Conservation (phyloP, 2,329 filamentous ascomycete genomes). For the Cadophora sp. region DNA sequence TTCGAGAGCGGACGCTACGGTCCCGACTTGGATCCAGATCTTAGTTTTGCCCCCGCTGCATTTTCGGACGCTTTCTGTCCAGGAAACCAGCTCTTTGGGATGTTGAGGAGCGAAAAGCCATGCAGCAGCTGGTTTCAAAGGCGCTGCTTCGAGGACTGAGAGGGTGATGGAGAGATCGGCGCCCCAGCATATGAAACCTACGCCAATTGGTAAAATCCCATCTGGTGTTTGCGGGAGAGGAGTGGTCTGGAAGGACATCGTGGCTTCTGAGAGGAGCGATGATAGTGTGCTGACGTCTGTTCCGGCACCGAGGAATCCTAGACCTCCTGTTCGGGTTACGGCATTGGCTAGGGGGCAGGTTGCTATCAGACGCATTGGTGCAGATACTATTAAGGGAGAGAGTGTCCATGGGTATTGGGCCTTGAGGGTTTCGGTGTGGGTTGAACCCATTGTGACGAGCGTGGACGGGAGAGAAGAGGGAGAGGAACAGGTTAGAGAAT, state of each 20-base stretch:
- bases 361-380: conserved; percentile 73
- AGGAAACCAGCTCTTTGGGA: conserved; percentile 39
- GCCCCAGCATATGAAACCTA: conserved; percentile 56
- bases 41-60: conserved; percentile 36
- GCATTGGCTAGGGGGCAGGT: conserved; percentile 62
- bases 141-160: conserved; percentile 41
- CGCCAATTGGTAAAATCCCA: conserved; percentile 51
- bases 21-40: conserved; percentile 48
- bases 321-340: conserved; percentile 60
- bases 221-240: conserved; percentile 22
- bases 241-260: conserved; percentile 29
- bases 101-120: conserved; percentile 56
- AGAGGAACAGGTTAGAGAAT: not conserved
- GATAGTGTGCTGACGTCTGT: conserved; percentile 40
- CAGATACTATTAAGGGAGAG: conserved; percentile 63
- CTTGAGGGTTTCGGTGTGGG: conserved; percentile 30
- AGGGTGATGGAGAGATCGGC: conserved; percentile 47
- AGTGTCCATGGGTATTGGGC: conserved; percentile 63
- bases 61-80: conserved; percentile 42
- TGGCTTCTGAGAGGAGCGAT: conserved; percentile 40
- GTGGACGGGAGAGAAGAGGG: not conserved
- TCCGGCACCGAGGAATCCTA: conserved; percentile 56
- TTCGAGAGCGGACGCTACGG: conserved; percentile 41
- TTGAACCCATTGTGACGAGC: conserved; percentile 16
- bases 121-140: conserved; percentile 47